phyloP scores from a whole-genome alignment of 805 yeast genomes.

The Kodamaea neixiangensis region DNA sequence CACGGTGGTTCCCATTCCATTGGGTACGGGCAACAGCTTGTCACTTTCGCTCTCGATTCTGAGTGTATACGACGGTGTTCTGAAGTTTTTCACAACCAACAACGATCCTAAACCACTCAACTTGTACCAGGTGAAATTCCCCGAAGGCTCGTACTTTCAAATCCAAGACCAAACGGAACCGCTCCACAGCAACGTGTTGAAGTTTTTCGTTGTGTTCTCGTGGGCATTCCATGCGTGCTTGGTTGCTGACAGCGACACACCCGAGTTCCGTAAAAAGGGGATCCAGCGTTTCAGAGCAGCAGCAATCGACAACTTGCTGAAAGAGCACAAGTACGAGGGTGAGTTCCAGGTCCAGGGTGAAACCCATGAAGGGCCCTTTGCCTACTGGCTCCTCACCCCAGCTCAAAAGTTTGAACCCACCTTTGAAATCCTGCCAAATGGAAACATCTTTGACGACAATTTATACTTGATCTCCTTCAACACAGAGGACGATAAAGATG shows the following conservation, averaged over 20 bases:
- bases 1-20: conserved; percentile 52
- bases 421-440: conserved; percentile 63
- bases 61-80: conserved; percentile 29
- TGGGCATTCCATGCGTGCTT: conserved; percentile 88
- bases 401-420: conserved; percentile 59
- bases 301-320: conserved; percentile 52
- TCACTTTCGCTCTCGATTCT: conserved; percentile 57
- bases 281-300: conserved; percentile 69
- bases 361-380: conserved; percentile 41
- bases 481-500: conserved; percentile 25
- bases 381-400: conserved; percentile 61
- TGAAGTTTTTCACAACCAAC: conserved; percentile 33
- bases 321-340: conserved; percentile 56
- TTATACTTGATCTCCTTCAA: conserved; percentile 52
- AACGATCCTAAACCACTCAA: conserved; percentile 36
- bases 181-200: conserved; percentile 20
- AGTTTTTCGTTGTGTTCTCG: conserved; percentile 66
- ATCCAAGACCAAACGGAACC: conserved; percentile 20
- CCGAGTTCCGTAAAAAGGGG: conserved; percentile 66
- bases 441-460: conserved; percentile 42
- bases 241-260: conserved; percentile 76
- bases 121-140: conserved; percentile 46
- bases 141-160: conserved; percentile 29
- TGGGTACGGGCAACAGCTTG: conserved; percentile 88
- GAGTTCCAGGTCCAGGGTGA: conserved; percentile 19